These are phyloP conservation scores for Harringtonia lauricola DNA, from an alignment of 2,329 filamentous ascomycete species.

Conservation along the genomic window DNA sequence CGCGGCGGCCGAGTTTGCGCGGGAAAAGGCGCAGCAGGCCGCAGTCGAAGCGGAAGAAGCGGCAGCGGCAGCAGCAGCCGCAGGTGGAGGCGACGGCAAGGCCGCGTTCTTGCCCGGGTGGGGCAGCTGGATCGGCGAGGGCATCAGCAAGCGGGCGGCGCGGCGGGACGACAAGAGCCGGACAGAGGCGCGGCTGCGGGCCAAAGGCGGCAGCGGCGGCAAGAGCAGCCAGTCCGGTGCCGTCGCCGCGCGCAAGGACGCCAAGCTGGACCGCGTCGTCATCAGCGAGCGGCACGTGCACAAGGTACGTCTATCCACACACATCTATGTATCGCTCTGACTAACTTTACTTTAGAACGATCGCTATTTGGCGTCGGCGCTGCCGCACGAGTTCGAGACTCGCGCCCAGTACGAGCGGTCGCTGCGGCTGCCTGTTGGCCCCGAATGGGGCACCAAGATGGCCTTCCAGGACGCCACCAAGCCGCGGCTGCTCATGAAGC, in stretches of 20 bases:
- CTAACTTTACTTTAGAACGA: constrained; percentile 45
- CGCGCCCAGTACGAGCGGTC: constrained; percentile 83
- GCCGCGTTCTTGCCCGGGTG: constrained; percentile 87
- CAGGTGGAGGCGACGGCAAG: constrained; percentile 42
- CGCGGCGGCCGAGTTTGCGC: constrained; percentile 67
- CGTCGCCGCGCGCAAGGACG: constrained; percentile 67
- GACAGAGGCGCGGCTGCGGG: too few relatives aligned
- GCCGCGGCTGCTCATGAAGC: constrained; percentile 81
- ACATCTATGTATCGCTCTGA: not conserved
- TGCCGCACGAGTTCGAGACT: constrained; percentile 87
- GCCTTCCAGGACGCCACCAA: constrained; percentile 84
- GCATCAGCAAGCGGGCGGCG: constrained; percentile 60
- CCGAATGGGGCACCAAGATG: constrained; percentile 94
- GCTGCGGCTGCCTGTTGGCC: constrained; percentile 75
- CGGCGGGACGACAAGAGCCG: constrained; percentile 41
- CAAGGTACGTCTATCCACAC: constrained; percentile 59
- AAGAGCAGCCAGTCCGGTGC: constrained; percentile 43
- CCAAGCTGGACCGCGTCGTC: constrained; percentile 73
- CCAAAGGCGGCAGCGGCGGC: constrained; percentile 45
- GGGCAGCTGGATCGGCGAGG: constrained; percentile 84
- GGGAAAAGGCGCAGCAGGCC: constrained; percentile 63
- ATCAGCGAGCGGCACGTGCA: constrained; percentile 84
- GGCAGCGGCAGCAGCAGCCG: constrained; percentile 48
- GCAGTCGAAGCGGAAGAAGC: constrained; percentile 75
- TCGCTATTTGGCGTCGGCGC: constrained; percentile 71